Percentiles rank a stretch among this genome's conserved stretches.
These are phyloP conservation scores for Penicillium nordicum DNA, from an alignment of 2,329 filamentous ascomycete genomes.

Conservation along the genomic window DNA sequence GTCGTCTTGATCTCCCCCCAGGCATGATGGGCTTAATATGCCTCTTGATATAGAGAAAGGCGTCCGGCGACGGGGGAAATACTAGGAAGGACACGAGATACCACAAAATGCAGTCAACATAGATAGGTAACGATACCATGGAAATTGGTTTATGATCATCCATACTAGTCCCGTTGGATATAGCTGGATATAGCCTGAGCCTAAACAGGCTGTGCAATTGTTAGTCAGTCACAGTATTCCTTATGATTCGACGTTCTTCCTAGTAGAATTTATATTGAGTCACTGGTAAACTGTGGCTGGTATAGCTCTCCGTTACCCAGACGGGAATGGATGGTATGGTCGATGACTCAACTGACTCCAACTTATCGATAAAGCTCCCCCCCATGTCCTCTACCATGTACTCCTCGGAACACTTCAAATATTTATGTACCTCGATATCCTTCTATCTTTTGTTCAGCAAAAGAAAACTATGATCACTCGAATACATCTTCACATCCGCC, in stretches of 20 bases:
- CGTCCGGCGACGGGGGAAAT: slow-evolving; percentile 17
- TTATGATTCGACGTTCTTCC: not conserved
- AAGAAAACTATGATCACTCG: slow-evolving; percentile 41
- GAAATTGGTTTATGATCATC: slow-evolving; percentile 17
- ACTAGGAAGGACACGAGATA: slow-evolving; percentile 16
- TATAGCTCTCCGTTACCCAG: not conserved
- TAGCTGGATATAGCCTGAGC: not conserved
- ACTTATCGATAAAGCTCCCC: slow-evolving; percentile 34
- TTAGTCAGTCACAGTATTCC: slow-evolving; percentile 6
- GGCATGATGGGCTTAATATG: slow-evolving; percentile 33
- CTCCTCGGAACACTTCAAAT: not conserved
- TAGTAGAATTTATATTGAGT: not conserved
- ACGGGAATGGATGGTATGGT: no score
- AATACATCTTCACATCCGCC: slow-evolving; percentile 42
- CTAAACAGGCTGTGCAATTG: not conserved
- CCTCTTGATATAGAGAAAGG: slow-evolving; percentile 15
- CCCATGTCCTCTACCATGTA: slow-evolving; percentile 3
- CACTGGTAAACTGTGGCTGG: not conserved
- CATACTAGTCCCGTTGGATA: not conserved
- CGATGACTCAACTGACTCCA: slow-evolving; percentile 29
- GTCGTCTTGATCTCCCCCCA: slow-evolving; percentile 69
- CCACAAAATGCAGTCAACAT: slow-evolving; percentile 18
- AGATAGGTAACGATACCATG: slow-evolving; percentile 25
- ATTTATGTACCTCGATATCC: not conserved
- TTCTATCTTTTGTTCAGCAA: slow-evolving; percentile 5